A percentile compares a stretch with the other conserved stretches of the same genome.
These are phyloP conservation scores for Phaseolus coccineus DNA, from an alignment of 331 rosid genomes.

Conservation along the genomic window DNA sequence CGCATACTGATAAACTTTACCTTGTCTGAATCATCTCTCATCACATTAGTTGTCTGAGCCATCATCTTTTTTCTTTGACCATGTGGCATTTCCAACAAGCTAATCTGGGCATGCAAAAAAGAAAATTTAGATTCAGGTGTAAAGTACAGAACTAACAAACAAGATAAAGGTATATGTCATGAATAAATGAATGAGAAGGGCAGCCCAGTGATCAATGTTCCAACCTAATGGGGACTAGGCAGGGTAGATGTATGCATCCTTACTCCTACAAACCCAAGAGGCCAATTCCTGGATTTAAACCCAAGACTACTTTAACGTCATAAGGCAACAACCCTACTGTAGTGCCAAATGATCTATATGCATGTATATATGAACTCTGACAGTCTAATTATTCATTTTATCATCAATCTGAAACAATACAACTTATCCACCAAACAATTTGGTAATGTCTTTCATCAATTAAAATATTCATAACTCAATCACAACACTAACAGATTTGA, in stretches of 20 bases:
- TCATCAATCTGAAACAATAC: conserved; percentile 9
- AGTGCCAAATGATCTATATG: conserved; percentile 7
- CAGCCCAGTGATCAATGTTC: neutral
- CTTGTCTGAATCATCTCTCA: conserved; percentile 96
- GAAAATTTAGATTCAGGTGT: conserved; percentile 25
- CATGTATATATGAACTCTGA: neutral
- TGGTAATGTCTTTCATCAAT: neutral
- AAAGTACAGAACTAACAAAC: conserved; percentile 9
- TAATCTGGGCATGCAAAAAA: conserved; percentile 57
- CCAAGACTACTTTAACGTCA: neutral
- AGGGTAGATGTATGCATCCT: neutral
- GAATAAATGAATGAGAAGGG: neutral
- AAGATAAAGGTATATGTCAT: neutral
- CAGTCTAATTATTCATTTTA: conserved; percentile 19
- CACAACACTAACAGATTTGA: neutral
- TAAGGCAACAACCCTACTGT: neutral
- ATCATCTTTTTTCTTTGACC: conserved; percentile 66
- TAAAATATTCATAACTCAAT: conserved; percentile 14
- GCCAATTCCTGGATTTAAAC: neutral
- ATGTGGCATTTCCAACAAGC: conserved; percentile 79
- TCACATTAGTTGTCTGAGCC: conserved; percentile 81
- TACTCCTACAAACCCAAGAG: neutral
- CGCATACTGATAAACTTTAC: conserved; percentile 49
- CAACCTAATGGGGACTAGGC: neutral
- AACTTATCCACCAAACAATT: conserved; percentile 39